phyloP scores from a whole-genome alignment of 768 basidiomycete genomes.

The Phanerochaete sordida region DNA sequence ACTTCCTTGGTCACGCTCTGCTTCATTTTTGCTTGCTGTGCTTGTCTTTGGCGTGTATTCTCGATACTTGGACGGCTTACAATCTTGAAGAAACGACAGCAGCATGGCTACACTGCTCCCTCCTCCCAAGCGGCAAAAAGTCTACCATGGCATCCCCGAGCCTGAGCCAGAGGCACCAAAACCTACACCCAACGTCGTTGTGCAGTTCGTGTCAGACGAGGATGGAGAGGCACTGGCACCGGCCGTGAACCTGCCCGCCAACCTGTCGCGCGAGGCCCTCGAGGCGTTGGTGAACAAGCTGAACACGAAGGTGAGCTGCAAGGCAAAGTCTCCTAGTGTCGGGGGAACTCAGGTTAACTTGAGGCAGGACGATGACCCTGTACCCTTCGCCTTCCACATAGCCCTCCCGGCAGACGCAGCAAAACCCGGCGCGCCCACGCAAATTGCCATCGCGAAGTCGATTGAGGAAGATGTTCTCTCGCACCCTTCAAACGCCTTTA shows the following conservation, averaged over 20 bases:
- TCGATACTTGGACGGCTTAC: too few species aligned
- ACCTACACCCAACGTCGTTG: conserved; percentile 68
- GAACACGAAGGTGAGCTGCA: conserved; percentile 56
- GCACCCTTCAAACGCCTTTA: conserved; percentile 68
- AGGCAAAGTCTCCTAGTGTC: conserved; percentile 2
- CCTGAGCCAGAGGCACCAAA: conserved; percentile 48
- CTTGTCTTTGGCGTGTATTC: too few species aligned
- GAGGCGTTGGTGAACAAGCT: conserved; percentile 90
- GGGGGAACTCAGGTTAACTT: conserved; percentile 2
- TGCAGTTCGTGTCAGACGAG: conserved; percentile 90
- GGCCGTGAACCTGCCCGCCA: conserved; percentile 84
- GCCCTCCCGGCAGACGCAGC: conserved; percentile 56
- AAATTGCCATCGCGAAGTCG: conserved; percentile 81
- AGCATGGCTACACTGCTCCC: conserved; percentile 88
- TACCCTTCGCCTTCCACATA: conserved; percentile 91
- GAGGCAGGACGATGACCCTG: conserved; percentile 75
- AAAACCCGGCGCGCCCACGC: conserved; percentile 53
- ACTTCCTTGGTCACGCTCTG: too few species aligned
- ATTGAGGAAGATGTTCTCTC: conserved; percentile 77
- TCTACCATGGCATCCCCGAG: conserved; percentile 70
- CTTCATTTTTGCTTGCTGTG: too few species aligned
- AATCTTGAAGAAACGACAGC: conserved; percentile 27
- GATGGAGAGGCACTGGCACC: conserved; percentile 81
- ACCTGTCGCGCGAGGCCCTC: conserved; percentile 77
- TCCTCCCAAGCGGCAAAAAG: conserved; percentile 85